Conservation (phyloP, 305 asterid species). For the Fraxinus sp. region DNA sequence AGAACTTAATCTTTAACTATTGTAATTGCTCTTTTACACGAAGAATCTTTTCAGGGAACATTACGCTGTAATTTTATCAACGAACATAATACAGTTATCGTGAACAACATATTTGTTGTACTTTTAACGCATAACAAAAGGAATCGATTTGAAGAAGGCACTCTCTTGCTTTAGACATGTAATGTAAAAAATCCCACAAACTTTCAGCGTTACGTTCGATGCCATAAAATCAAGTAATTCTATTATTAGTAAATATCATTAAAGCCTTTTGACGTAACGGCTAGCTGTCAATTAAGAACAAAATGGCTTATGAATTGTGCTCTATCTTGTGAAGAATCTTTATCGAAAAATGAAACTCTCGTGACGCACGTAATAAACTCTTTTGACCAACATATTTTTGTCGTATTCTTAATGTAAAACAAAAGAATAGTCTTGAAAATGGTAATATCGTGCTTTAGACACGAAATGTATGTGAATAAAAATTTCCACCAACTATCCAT, state of each 20-base stretch:
- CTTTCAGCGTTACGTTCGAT: constrained; percentile 21
- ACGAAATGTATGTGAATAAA: neutral
- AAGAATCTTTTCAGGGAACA: neutral
- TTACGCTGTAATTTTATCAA: too few species aligned
- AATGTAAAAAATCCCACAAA: constrained; percentile 2
- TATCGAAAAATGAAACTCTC: neutral
- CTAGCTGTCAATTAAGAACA: neutral
- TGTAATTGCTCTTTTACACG: neutral
- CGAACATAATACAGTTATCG: neutral
- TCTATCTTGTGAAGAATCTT: neutral
- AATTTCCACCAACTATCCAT: neutral
- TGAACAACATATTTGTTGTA: neutral
- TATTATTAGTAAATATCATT: neutral
- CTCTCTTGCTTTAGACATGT: neutral
- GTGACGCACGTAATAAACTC: neutral
- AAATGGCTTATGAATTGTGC: neutral
- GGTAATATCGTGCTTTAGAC: neutral
- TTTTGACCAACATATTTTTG: neutral
- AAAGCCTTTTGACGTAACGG: neutral
- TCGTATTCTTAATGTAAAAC: neutral
- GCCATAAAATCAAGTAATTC: constrained; percentile 12
- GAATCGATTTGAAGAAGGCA: neutral
- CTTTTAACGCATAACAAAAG: neutral
- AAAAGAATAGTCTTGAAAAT: neutral
- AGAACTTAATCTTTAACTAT: neutral